phyloP scores from a whole-genome alignment of 2,329 filamentous ascomycete species.

The Penicillium sp. region DNA sequence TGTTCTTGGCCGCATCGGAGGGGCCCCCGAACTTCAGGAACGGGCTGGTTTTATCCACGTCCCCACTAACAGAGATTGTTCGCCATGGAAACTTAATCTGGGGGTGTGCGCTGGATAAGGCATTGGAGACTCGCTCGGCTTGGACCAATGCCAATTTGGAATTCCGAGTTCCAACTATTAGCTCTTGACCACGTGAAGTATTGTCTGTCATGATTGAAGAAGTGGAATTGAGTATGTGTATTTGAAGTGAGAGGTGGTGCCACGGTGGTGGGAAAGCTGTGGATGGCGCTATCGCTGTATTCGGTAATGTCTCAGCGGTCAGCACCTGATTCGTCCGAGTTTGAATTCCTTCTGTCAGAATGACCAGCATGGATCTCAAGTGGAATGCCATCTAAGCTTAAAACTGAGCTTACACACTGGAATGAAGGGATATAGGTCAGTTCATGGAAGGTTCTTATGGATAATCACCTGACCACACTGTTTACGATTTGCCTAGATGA shows the following conservation, averaged over 20 bases:
- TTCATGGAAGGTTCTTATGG: not conserved
- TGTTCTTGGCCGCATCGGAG: constrained; percentile 17
- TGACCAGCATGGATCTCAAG: not conserved
- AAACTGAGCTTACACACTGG: not conserved
- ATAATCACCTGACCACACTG: too few relatives aligned
- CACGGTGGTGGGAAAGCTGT: not conserved
- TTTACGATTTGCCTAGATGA: not conserved
- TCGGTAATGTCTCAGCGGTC: not conserved
- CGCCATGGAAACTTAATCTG: constrained; percentile 6
- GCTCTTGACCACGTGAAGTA: not conserved
- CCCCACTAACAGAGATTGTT: constrained; percentile 7
- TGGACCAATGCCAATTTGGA: constrained; percentile 17
- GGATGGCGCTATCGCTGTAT: not conserved
- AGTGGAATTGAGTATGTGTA: not conserved
- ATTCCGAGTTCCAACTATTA: constrained; percentile 13
- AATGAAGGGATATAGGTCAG: not conserved
- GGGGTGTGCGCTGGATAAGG: constrained; percentile 1
- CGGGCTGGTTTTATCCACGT: constrained; percentile 12
- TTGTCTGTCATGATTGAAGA: not conserved
- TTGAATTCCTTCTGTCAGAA: not conserved
- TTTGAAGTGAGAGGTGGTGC: not conserved
- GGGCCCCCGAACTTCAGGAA: constrained; percentile 15
- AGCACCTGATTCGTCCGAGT: not conserved
- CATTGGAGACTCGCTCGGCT: constrained; percentile 9
- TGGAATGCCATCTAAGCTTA: not conserved